Evolutionary conservation across 1,284 basidiomycete species (phyloP), one percentile per base, ranked within the genome.

Genomic region (Exobasidium rhododendri): DNA sequence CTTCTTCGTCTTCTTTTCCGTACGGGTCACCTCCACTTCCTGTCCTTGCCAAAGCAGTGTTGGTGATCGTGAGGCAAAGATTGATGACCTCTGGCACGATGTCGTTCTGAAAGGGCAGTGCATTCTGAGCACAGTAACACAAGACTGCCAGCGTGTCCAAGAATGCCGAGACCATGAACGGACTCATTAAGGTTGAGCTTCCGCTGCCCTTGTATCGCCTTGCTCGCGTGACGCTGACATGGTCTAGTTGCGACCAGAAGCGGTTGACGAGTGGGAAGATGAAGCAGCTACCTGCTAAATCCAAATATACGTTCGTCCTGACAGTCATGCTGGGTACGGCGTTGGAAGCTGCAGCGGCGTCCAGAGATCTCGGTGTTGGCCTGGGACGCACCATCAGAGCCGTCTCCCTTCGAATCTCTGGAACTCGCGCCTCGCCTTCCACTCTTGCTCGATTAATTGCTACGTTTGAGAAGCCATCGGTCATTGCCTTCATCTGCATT

Each of bases 211-310:
- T 91, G 83, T 82, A 49, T 85, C 75, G 51, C 75, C 78, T 57
- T 83, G 82, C 0, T 85, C 81, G 1, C 87, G 88, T 50, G 85
- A 84, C 44, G 28, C 30, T 31, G 2, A 30, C 20, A 32, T 64
- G 31, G 24, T 43, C 22, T 22, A 67, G 32, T 49, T 71, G 65
- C 7, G 62, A 59, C 90, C 92, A 94, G 80, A 97, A 94, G 6
- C 88, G 86, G 71, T 92, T 90, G 77, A 97, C 85, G 31, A 97
- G 82, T 0, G 94, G 94, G 59, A 88, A 86, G 57, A 96, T 85
- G 72, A 82, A 80, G 49, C 63, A 62, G 11, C 69, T 54, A 51
- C 74, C 61, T 61, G 73, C 51, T n/a, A 74, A 40, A 54, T 69
- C n/a, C 20, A 54, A 26, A 61, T 64, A 55, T 28, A 44, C 24